Evolutionary conservation across 352 stramenopile species (phyloP).

Genomic region (Globisporangium viniferum): DNA sequence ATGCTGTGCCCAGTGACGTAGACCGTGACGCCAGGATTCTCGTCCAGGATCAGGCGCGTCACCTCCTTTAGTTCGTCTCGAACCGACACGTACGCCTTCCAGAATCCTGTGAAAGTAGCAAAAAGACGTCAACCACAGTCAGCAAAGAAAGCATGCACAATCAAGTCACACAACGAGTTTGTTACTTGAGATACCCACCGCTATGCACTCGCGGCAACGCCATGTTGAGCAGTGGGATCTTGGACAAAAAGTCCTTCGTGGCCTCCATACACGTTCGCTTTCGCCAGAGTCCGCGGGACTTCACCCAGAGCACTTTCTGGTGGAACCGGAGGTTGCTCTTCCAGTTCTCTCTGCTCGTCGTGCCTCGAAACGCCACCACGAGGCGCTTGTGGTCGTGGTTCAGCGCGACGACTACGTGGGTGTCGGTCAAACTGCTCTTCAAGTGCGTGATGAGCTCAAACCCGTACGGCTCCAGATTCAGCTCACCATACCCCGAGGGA

Average conservation of each 20-base stretch:
- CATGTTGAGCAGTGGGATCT: slow-evolving; percentile 81
- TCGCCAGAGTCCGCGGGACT: slow-evolving; percentile 49
- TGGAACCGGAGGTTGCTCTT: slow-evolving; percentile 85
- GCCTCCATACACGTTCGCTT: slow-evolving; percentile 60
- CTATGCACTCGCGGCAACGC: slow-evolving; percentile 80
- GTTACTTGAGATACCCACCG: slow-evolving; percentile 31
- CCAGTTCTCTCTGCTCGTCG: slow-evolving; percentile 86
- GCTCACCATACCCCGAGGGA: slow-evolving; percentile 73
- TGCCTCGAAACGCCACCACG: slow-evolving; percentile 84
- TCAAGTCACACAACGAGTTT: too few relatives aligned
- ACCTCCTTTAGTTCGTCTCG: slow-evolving; percentile 75
- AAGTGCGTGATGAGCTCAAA: slow-evolving; percentile 87
- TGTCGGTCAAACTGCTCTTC: slow-evolving; percentile 69
- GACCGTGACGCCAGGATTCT: slow-evolving; percentile 82
- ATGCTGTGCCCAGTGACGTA: slow-evolving; percentile 93
- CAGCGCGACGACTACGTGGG: slow-evolving; percentile 62
- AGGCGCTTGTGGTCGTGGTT: slow-evolving; percentile 57
- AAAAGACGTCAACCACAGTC: not conserved
- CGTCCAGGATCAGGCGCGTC: slow-evolving; percentile 71
- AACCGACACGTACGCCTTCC: slow-evolving; percentile 81
- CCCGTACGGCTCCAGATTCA: slow-evolving; percentile 62
- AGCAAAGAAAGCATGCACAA: not conserved
- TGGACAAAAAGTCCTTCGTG: slow-evolving; percentile 58
- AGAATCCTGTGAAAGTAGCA: slow-evolving; percentile 52
- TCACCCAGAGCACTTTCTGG: slow-evolving; percentile 77